Evolutionary conservation across 2,329 filamentous ascomycete species (phyloP), one percentile per base, ranked within the genome.

Genomic region (Penicillium oxalicum): DNA sequence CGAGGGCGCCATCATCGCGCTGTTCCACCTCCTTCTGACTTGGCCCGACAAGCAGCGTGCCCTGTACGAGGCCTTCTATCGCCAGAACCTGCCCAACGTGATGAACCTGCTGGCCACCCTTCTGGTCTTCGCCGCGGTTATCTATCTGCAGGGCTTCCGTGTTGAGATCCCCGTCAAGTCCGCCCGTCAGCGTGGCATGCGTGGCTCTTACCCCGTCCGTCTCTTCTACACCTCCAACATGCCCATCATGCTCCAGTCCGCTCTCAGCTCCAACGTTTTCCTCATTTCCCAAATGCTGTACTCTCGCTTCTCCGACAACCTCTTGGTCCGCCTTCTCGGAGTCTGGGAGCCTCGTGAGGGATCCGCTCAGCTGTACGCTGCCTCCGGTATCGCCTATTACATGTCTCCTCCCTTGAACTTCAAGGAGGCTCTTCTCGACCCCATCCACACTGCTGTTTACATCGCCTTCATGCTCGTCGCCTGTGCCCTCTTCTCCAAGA

Each of bases 211-310:
- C 82, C 93, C 93, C 65, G 84, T 98, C 72, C 91, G 94, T 68
- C 88, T 98, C 52, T 98, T 98, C 84, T 98, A 98, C 79, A 98
- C 93, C 70, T 96, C 91, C 72, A 98, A 98, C 86, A 98, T 98
- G 94, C 93, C 93, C 69, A 98, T 98, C 77, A 98, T 98, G 93
- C 82, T 98, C 72, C 94, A 98, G 79, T 97, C 91, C 41, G 93
- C 93, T 62, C 83, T 98, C 61, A 95, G 89, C 60, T 96, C 91
- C 80, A 98, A 98, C 81, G 83, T 98, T 75, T 98, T 98, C 84
- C 79, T 98, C 58, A 90, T 98, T 77, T 93, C 87, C 70, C 93
- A 98, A 80, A 97, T 97, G 91, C 84, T 98, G 60, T 97, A 95
- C 84, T 95, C 88, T 55, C 91, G 91, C 73, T 97, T 98, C 81